Evolutionary conservation across 2,329 filamentous ascomycete species (phyloP), one percentile per base, ranked within the genome.

Genomic region (Neurospora crassa): DNA sequence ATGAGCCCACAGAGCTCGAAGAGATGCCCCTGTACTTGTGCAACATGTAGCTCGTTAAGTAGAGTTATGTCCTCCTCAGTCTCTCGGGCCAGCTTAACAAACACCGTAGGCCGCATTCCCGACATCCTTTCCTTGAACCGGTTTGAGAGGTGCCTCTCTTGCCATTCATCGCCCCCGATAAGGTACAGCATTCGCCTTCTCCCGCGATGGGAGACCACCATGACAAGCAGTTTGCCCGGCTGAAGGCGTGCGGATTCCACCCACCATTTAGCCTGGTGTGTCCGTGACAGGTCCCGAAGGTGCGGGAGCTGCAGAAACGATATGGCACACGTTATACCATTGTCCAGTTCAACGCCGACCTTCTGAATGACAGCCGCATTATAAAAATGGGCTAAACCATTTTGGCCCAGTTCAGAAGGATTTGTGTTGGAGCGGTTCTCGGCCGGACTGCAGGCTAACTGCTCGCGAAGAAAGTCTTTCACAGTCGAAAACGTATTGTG

Each of bases 251-350:
- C 73, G 1, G 75, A 76, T 2, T 71, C 43, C 5, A 72, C 41
- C 76, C 76, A 77, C 76, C 76, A 77, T 0, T 69, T 71, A 14
- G 69, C 71, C 14, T 72, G 73, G 2, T 75, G 72, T 3, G 29
- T n/a, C 1, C 24, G 2, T 11, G 69, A 68, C 11, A 40, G 12
- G 1, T 69, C 68, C 11, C 69, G 70, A 16, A 76, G 18, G 3
- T 73, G 67, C 1, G 68, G 72, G 11, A 73, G 75, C 10, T 70
- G 68, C 7, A 72, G 18, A 40, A 77, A 76, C 3, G 73, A 74
- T 45, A 45, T 20, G 18, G 18, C 8, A 45, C 42, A 45, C 18
- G 0, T n/a, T 45, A 45, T 45, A 2, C 42, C 42, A 0, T 20
- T 20, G 0, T 45, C 18, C 1, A 75, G 29, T 3, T 63, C 7